Base-by-base conservation (phyloP, 208 protist species). In the Tritrichomonas foetus region DNA sequence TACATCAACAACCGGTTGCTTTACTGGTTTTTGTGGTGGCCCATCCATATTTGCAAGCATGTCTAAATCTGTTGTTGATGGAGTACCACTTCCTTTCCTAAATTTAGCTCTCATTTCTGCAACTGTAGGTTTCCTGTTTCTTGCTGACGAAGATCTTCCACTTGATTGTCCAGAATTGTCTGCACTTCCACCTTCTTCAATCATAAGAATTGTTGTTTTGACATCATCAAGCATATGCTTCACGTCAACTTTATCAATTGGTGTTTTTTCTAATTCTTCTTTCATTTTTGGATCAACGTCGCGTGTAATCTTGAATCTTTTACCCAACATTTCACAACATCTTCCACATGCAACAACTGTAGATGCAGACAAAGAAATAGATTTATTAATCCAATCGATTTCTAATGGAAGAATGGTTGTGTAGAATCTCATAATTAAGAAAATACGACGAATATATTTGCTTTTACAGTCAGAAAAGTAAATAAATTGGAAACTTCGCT, bases 171-270 rank as follows among this genome's bases (percentile, higher is more conserved):
- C 53, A 61, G 53, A 61, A 61, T 61, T 61, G 16, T 61, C 53
- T 22, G 5, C 16, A 61, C 53, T 16, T 22, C 53, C 53, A 61
- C 53, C 53, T 61, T 61, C 53, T 22, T 61, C 53, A 16, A 61
- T 61, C 53, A 61, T 22, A 61, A 16, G 53, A 61, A 61, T 61
- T 61, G 53, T 61, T 61, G 64, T 69, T n/a, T 30, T 11, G 13
- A 69, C 64, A 69, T 69, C 64, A 69, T 69, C 64, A 69, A 69
- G 64, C n/a, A 69, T n/a, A 69, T 69, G 64, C n/a, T 69, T 69
- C 27, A 69, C 13, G 25, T 69, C 64, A 69, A 69, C 25, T 69
- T 69, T 69, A 69, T 69, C 64, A 8, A 69, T n/a, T n/a, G 64
- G 64, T n/a, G 64, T 69, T 33, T 69, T 69, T 33, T 69, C 3